Evolutionary conservation across 164 flowering plant genomes (phyloP), one percentile per base, ranked within the genome.

Genomic region (Echeveria elegans): DNA sequence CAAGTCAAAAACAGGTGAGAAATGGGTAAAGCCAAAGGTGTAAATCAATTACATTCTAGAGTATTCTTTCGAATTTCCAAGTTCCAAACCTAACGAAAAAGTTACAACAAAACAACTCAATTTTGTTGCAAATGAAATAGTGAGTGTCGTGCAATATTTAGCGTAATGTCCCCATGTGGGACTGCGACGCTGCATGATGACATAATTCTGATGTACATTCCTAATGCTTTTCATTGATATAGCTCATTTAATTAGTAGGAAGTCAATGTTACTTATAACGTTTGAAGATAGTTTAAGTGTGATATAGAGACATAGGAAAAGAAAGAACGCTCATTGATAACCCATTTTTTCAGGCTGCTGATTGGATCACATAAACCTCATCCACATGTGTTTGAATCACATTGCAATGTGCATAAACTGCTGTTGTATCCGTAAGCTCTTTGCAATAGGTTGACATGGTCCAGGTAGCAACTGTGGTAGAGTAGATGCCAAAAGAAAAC

Each of bases 61-160:
- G 19, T 56, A 11, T 56, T 56, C 61, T 26, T 56, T 56, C 0
- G n/a, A n/a, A n/a, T n/a, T n/a, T n/a, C n/a, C n/a, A 12, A 11
- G 19, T 28, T 28, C 31, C 58, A 52, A 21, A 48, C 56, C 56
- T 48, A 48, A 24, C 56, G 10, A 48, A 48, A n/a, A 52, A 52
- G 29, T 52, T 26, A 56, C 5, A 56, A 56, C 32, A 56, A 56
- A 56, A 56, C 61, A 56, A 56, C 61, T 56, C 32, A 28, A 56
- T 26, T 26, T n/a, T n/a, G n/a, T n/a, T n/a, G n/a, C n/a, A n/a
- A n/a, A n/a, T n/a, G n/a, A n/a, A n/a, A n/a, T n/a, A n/a, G n/a
- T n/a, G n/a, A n/a, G n/a, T n/a, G n/a, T n/a, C n/a, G n/a, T n/a
- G n/a, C n/a, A n/a, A n/a, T n/a, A n/a, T n/a, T n/a, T n/a, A n/a